A percentile compares a stretch with the other conserved stretches of the same genome.
phyloP scores from a whole-genome alignment of 139 green algal species.

The Zygnema circumcarinatum region DNA sequence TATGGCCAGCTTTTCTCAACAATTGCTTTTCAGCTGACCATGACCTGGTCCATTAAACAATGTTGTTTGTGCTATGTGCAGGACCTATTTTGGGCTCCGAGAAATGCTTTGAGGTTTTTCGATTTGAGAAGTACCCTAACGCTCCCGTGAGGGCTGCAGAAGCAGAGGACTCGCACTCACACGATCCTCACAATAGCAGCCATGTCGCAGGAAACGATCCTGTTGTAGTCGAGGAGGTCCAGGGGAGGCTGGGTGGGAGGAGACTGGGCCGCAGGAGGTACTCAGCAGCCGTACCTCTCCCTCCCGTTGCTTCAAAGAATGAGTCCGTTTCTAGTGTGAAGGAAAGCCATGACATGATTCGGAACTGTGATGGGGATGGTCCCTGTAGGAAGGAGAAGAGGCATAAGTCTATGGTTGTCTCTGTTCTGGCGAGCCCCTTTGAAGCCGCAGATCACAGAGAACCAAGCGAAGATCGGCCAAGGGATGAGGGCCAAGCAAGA shows the following conservation, averaged over 20 bases:
- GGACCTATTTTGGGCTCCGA: conserved; percentile 32
- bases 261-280: not conserved
- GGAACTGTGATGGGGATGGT: too few relatives aligned
- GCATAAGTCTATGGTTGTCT: conserved; percentile 50
- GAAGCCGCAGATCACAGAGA: not conserved
- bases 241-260: not conserved
- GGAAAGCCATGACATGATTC: not conserved
- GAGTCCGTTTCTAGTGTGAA: not conserved
- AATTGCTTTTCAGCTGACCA: too few relatives aligned
- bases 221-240: too few relatives aligned
- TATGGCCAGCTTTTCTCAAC: too few relatives aligned
- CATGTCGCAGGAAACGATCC: too few relatives aligned
- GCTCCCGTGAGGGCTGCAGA: too few relatives aligned
- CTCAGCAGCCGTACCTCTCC: not conserved
- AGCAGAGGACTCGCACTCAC: too few relatives aligned
- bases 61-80: conserved; percentile 3
- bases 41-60: too few relatives aligned
- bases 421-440: conserved; percentile 22
- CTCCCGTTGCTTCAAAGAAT: not conserved
- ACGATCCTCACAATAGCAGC: too few relatives aligned
- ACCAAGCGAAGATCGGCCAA: not conserved
- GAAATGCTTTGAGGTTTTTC: conserved; percentile 42
- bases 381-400: not conserved
- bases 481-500: not conserved
- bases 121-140: conserved; percentile 31